A percentile compares a stretch with the other conserved stretches of the same genome.
Evolutionary conservation across 2,329 filamentous ascomycete species (phyloP).

Genomic region (Hypoxylon sp.): DNA sequence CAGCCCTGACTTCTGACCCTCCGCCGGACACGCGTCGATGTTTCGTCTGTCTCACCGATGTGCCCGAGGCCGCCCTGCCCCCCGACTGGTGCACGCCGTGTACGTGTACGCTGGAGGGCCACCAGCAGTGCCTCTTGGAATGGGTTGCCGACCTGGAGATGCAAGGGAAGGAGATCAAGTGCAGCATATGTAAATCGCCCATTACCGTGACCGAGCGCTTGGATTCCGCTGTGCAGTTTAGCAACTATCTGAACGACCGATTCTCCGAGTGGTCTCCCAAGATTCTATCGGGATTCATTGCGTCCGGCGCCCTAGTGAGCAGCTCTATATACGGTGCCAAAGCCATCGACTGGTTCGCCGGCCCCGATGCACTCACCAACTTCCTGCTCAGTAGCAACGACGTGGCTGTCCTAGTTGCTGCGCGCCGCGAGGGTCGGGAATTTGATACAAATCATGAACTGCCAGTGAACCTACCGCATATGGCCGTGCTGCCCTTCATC

Average conservation of each 20-base stretch:
- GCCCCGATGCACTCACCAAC: constrained; percentile 52
- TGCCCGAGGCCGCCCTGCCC: constrained; percentile 57
- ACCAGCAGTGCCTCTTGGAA: constrained; percentile 80
- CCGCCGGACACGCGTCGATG: constrained; percentile 54
- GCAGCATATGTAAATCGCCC: constrained; percentile 87
- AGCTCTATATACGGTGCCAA: constrained; percentile 62
- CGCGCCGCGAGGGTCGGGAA: constrained; percentile 7
- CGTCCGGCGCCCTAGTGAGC: constrained; percentile 59
- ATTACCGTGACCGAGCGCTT: constrained; percentile 79
- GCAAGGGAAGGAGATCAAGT: constrained; percentile 72
- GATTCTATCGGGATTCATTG: constrained; percentile 68
- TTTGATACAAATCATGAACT: not conserved
- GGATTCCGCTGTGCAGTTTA: constrained; percentile 74
- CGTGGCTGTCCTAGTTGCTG: constrained; percentile 10
- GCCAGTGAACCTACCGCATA: constrained; percentile 36
- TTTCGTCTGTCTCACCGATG: constrained; percentile 70
- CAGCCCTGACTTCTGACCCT: constrained; percentile 23
- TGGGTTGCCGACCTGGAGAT: constrained; percentile 93
- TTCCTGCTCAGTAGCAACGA: constrained; percentile 49
- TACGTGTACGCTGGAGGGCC: constrained; percentile 87
- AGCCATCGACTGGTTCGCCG: constrained; percentile 61
- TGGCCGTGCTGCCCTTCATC: constrained; percentile 65
- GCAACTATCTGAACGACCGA: constrained; percentile 64
- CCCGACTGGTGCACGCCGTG: constrained; percentile 84
- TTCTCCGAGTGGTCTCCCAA: constrained; percentile 65